These are phyloP conservation scores for Croton setiger DNA, from an alignment of 441 rosid genomes.

Conservation along the genomic window DNA sequence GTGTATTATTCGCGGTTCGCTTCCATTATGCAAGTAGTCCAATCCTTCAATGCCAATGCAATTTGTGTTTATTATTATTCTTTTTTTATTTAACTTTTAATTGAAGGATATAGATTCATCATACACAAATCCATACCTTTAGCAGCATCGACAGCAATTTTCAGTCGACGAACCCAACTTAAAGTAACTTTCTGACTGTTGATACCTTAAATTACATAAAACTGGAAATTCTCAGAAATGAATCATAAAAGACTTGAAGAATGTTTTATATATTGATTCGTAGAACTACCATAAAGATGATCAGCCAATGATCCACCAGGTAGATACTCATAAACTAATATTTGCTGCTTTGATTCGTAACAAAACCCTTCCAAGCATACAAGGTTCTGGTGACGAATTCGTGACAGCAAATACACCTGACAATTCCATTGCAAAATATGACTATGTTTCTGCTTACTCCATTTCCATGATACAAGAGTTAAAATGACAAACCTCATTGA, in stretches of 20 bases:
- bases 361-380: slow-evolving; percentile 89
- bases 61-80: background rate
- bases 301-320: slow-evolving; percentile 87
- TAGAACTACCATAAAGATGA: slow-evolving; percentile 66
- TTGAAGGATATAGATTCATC: background rate
- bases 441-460: too few relatives aligned
- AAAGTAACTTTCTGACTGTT: slow-evolving; percentile 51
- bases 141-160: slow-evolving; percentile 87
- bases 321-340: slow-evolving; percentile 83
- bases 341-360: slow-evolving; percentile 73
- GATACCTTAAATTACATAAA: slow-evolving; percentile 39
- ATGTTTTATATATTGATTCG: background rate
- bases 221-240: background rate
- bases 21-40: slow-evolving; percentile 91
- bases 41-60: slow-evolving; percentile 45
- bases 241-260: background rate
- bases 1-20: slow-evolving; percentile 83
- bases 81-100: background rate
- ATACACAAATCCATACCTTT: slow-evolving; percentile 47
- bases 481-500: slow-evolving; percentile 62
- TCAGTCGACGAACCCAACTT: slow-evolving; percentile 90
- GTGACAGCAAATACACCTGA: slow-evolving; percentile 77
- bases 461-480: background rate
- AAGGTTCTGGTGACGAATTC: slow-evolving; percentile 81
- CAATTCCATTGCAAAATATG: background rate